Evolutionary conservation across 768 basidiomycete species (phyloP), one percentile per base, ranked within the genome.

Genomic region (Trametes villosa): DNA sequence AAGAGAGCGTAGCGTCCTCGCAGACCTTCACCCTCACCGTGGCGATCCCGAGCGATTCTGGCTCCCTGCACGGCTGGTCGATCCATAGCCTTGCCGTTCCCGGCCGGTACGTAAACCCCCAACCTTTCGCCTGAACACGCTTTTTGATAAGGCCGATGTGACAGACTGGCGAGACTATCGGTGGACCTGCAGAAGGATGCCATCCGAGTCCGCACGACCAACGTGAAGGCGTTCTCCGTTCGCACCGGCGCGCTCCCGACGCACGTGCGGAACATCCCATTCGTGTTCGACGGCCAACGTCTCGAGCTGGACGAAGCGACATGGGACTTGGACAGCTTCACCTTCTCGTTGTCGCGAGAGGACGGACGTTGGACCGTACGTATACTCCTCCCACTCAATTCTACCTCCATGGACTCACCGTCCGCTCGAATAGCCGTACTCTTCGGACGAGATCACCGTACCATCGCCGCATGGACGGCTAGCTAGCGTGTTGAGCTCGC

Each of bases 21-120:
- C 44, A 46, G 40, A 20, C 67, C 68, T 94, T 92, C 70, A 92
- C 88, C 1, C 73, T 96, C 56, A 95, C 92, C 0, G 86, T 88
- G 6, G 81, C 86, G 1, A 78, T 81, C 31, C 92, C 94, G 0
- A 68, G 77, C 1, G 91, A 92, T 67, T 83, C 80, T 57, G 91
- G 91, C 1, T 77, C 88, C 2, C 71, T 93, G 55, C 79, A 86
- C 67, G 93, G 92, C 2, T 91, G 86, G 78, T 81, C 75, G 50
- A 83, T 96, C 42, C 75, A 84, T 33, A 77, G 79, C 31, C 71
- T 93, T 42, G 65, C 68, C 2, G 72, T 80, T n/a, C 89, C 90
- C 33, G 94, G 94, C 48, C 78, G 88, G 91, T 91, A 57, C 51
- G 82, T 45, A 11, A 11, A 9, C 13, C 7, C 9, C 18, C 2